Evolutionary conservation across 2,329 filamentous ascomycete genomes (phyloP).

Genomic region (Pleoardoris graminearum): DNA sequence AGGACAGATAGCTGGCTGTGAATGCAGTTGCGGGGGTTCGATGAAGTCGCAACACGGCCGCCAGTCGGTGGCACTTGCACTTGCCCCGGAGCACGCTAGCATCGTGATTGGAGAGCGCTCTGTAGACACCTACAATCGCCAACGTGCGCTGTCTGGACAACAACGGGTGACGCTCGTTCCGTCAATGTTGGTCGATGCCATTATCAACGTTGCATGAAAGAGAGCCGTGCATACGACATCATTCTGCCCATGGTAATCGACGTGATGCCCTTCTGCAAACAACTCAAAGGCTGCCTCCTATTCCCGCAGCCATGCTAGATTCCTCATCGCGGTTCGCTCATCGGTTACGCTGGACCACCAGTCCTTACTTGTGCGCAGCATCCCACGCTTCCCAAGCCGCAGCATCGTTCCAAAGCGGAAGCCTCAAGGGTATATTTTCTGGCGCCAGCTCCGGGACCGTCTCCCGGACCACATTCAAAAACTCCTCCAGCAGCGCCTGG

Average conservation of each 20-base stretch:
- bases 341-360: too few relatives aligned
- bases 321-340: too few relatives aligned
- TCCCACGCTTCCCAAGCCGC: conserved; percentile 38
- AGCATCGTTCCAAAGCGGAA: conserved; percentile 58
- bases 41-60: conserved; percentile 3
- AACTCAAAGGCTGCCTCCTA: too few relatives aligned
- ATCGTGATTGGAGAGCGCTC: conserved; percentile 2
- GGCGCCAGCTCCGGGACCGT: conserved; percentile 61
- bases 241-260: too few relatives aligned
- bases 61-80: neutral
- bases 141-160: too few relatives aligned
- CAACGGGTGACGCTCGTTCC: too few relatives aligned
- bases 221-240: too few relatives aligned
- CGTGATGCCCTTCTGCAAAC: too few relatives aligned
- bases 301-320: too few relatives aligned
- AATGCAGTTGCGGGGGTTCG: neutral
- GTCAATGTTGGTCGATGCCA: too few relatives aligned
- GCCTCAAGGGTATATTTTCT: conserved; percentile 55
- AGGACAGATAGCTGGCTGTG: neutral
- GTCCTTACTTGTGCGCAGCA: conserved; percentile 1
- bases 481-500: conserved; percentile 57
- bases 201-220: too few relatives aligned
- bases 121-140: too few relatives aligned
- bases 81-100: conserved; percentile 3
- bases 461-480: conserved; percentile 56